Evolutionary conservation across 163 green algal species (phyloP), one percentile per base, ranked within the genome.

Genomic region (Coccomyxa subellipsoidea): DNA sequence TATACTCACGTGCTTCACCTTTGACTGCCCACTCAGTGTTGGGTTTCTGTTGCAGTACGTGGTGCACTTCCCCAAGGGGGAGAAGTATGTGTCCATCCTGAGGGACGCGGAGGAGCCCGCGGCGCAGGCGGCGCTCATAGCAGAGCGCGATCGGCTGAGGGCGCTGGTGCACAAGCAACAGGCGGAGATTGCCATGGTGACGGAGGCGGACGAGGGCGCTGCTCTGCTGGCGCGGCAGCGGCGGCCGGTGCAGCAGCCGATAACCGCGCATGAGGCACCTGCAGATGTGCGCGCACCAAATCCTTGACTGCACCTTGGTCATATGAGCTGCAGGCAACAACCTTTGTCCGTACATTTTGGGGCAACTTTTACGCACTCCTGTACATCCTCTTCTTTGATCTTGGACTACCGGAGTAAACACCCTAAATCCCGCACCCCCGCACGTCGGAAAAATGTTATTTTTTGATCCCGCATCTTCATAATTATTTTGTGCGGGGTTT

Each of bases 1-100:
- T n/a, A n/a, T n/a, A n/a, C n/a, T n/a, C n/a, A n/a, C n/a, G n/a
- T n/a, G n/a, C n/a, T n/a, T n/a, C n/a, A n/a, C n/a, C n/a, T n/a
- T n/a, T n/a, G n/a, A n/a, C 47, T 59, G 47, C 47, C 47, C 23
- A 59, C 3, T 7, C 23, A 6, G 15, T 7, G 5, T 59, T 7
- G 21, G 0, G 4, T 59, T 12, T 59, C 47, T 59, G 15, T 8
- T 79, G 81, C 78, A 93, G 84, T 98, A 98, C 80, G 93, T 98
- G 32, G 77, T 88, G 53, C 84, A 97, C 85, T 98, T 98, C 38
- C 94, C 94, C 15, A 93, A 93, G 77, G 92, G 88, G 7, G 92
- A 97, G 81, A 94, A 94, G 82, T 98, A 96, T 80, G 93, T 98
- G 34, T 92, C 89, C 4, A 77, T 98, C 21, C 77, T 97, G 38